These are phyloP conservation scores for Pythium diclinum DNA, from an alignment of 352 stramenopile species.

Conservation along the genomic window DNA sequence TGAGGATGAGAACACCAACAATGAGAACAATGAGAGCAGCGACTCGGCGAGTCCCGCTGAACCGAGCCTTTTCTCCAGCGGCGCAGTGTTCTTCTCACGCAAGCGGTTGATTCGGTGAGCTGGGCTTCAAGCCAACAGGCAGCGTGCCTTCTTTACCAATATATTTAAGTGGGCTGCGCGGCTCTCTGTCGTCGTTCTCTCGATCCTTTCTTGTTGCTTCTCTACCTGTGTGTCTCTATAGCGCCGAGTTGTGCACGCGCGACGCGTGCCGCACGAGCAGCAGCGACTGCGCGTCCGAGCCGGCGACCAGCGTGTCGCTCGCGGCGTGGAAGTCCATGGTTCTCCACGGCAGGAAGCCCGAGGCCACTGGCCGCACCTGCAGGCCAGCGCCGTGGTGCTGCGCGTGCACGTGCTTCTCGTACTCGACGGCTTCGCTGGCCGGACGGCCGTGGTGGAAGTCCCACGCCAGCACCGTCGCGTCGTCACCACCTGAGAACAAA, in stretches of 20 bases:
- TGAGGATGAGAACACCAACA: not conserved
- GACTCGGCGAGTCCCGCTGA: not conserved
- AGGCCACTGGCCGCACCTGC: constrained; percentile 38
- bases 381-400: constrained; percentile 29
- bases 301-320: constrained; percentile 69
- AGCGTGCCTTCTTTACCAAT: constrained; percentile 15
- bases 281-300: constrained; percentile 74
- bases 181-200: constrained; percentile 1
- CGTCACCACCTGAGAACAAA: constrained; percentile 64
- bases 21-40: not conserved
- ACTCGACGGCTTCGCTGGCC: constrained; percentile 51
- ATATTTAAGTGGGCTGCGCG: constrained; percentile 18
- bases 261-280: constrained; percentile 62
- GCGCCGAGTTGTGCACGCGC: constrained; percentile 27
- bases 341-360: constrained; percentile 59
- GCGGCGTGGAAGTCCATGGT: constrained; percentile 62
- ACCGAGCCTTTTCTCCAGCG: not conserved
- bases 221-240: constrained; percentile 13
- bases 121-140: not conserved
- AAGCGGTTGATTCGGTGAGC: constrained; percentile 13
- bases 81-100: constrained; percentile 7
- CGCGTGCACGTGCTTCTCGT: constrained; percentile 34
- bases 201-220: not conserved
- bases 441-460: constrained; percentile 64
- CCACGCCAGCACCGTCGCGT: constrained; percentile 63